Conservation (phyloP, 768 basidiomycete species). For the Psilocybe subaeruginosa region DNA sequence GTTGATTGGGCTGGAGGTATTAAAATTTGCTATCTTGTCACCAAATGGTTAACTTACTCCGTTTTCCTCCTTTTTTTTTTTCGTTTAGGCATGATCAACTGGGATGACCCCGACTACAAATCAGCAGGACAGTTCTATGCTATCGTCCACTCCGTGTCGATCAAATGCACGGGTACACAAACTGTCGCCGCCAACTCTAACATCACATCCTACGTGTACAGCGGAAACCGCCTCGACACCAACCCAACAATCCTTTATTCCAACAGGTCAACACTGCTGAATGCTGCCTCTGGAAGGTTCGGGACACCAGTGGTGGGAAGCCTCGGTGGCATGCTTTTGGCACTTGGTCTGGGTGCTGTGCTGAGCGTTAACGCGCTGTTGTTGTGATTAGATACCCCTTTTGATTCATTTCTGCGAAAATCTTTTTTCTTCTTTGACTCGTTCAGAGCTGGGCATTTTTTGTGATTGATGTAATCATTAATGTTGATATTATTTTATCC, state of each 20-base stretch:
- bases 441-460: not conserved
- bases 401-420: not conserved
- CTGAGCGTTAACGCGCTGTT: slow-evolving; percentile 28
- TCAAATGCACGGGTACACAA: slow-evolving; percentile 63
- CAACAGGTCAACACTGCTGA: slow-evolving; percentile 59
- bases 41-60: no score
- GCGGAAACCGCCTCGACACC: slow-evolving; percentile 50
- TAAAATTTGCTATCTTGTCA: not conserved
- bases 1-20: slow-evolving; percentile 76
- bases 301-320: slow-evolving; percentile 18
- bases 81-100: slow-evolving; percentile 70
- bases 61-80: not conserved
- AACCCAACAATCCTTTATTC: slow-evolving; percentile 60
- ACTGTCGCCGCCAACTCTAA: slow-evolving; percentile 42
- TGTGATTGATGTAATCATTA: not conserved
- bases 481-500: not conserved
- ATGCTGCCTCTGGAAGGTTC: slow-evolving; percentile 39
- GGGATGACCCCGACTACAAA: slow-evolving; percentile 76
- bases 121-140: slow-evolving; percentile 78
- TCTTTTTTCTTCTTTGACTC: not conserved
- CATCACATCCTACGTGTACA: slow-evolving; percentile 67
- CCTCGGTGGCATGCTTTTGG: slow-evolving; percentile 20
- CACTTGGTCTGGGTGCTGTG: slow-evolving; percentile 28
- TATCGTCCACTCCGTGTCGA: slow-evolving; percentile 58
- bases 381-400: slow-evolving; percentile 12